Evolutionary conservation across 192 early-diverging fungal species (phyloP).

Genomic region (Fimicolochytrium jonesii): DNA sequence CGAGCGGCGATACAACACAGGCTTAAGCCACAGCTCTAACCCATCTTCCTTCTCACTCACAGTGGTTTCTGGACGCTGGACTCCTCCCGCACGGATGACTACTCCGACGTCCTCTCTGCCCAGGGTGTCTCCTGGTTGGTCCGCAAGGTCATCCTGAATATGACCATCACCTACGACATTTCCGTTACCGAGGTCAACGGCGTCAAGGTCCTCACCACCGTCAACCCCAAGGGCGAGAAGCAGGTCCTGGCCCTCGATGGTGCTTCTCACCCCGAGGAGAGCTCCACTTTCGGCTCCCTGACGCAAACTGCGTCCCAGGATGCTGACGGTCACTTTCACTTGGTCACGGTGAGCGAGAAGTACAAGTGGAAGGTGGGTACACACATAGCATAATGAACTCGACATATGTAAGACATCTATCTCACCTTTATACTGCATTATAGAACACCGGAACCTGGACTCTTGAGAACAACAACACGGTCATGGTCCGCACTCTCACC

Average conservation of each 20-base stretch:
- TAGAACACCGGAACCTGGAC: slow-evolving; percentile 20
- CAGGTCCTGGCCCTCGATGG: slow-evolving; percentile 7
- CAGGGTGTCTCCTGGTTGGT: slow-evolving; percentile 21
- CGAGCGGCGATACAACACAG: too few species aligned
- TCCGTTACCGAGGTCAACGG: neutral
- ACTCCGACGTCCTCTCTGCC: slow-evolving; percentile 20
- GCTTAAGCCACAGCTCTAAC: too few species aligned
- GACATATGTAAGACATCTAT: too few species aligned
- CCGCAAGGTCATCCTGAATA: slow-evolving; percentile 22
- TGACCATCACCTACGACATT: slow-evolving; percentile 28
- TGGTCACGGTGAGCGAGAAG: slow-evolving; percentile 16
- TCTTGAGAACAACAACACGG: slow-evolving; percentile 5
- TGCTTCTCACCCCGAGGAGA: slow-evolving; percentile 9
- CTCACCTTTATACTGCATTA: neutral
- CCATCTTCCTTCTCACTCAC: too few species aligned
- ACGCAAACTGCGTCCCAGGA: slow-evolving; percentile 14
- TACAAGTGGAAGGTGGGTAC: slow-evolving; percentile 19
- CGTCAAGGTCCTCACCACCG: neutral
- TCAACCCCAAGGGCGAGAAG: slow-evolving; percentile 31
- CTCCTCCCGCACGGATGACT: slow-evolving; percentile 15
- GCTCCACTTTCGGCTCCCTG: slow-evolving; percentile 12
- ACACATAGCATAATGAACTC: too few species aligned
- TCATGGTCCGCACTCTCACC: slow-evolving; percentile 10
- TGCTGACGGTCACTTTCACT: slow-evolving; percentile 1
- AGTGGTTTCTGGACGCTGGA: slow-evolving; percentile 25